Conservation (phyloP, 441 rosid genomes). For the Aquilaria agallochum region DNA sequence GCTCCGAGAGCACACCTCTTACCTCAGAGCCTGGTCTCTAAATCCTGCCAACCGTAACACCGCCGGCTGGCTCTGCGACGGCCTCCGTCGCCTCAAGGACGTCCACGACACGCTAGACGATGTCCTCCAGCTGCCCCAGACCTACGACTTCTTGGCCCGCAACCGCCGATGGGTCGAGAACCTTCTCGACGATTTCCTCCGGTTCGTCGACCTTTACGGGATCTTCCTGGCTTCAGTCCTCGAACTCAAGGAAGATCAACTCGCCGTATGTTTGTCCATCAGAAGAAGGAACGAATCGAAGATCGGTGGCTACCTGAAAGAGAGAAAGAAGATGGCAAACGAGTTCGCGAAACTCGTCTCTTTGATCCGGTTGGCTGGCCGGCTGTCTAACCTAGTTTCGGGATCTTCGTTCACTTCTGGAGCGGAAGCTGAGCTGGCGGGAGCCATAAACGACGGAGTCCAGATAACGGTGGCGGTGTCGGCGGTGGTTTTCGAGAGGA, state of each 20-base stretch:
- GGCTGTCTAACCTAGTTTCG: constrained; percentile 11
- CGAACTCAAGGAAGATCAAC: constrained; percentile 58
- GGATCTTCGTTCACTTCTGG: constrained; percentile 14
- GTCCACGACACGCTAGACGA: constrained; percentile 58
- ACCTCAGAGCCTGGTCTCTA: constrained; percentile 19
- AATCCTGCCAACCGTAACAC: constrained; percentile 32
- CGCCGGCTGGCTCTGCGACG: constrained; percentile 49
- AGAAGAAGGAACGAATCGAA: constrained; percentile 55
- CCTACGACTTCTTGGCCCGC: constrained; percentile 51
- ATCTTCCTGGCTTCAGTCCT: constrained; percentile 51
- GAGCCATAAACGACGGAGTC: constrained; percentile 39
- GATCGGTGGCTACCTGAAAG: constrained; percentile 32
- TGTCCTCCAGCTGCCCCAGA: constrained; percentile 66
- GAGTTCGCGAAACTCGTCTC: constrained; percentile 47
- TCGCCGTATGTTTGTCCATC: constrained; percentile 58
- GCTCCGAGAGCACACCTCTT: constrained; percentile 25
- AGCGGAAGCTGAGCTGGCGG: constrained; percentile 40
- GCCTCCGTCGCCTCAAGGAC: constrained; percentile 42
- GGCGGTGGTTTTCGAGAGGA: constrained; percentile 45
- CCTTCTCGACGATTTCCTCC: constrained; percentile 64
- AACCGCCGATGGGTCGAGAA: constrained; percentile 52
- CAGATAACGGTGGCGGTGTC: constrained; percentile 56
- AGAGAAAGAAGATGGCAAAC: constrained; percentile 41
- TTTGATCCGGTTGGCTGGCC: constrained; percentile 28
- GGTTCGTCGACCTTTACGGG: constrained; percentile 73